These are phyloP conservation scores for Eragrostis tef DNA, from an alignment of 202 grass and related monocot species.

Conservation along the genomic window DNA sequence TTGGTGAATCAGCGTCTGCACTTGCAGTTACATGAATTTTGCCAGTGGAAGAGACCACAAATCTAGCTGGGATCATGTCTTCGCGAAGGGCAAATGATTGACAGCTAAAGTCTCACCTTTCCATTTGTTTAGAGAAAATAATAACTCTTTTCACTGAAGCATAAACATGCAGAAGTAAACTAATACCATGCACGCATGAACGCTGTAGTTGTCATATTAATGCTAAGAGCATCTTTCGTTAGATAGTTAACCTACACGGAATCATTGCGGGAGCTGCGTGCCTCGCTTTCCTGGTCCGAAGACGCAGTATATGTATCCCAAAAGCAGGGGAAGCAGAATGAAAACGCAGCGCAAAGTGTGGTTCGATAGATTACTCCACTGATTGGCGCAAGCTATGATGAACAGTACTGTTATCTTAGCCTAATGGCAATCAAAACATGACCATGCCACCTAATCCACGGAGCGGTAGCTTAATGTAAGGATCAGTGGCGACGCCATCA, in stretches of 20 bases:
- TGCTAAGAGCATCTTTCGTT: constrained; percentile 41
- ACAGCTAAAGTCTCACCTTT: constrained; percentile 43
- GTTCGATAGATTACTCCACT: constrained; percentile 49
- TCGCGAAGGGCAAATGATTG: constrained; percentile 59
- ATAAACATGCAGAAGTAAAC: constrained; percentile 40
- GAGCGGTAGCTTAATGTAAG: constrained; percentile 29
- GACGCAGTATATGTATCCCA: constrained; percentile 35
- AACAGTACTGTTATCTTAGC: constrained; percentile 25
- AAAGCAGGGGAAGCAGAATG: constrained; percentile 37
- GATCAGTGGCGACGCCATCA: constrained; percentile 52
- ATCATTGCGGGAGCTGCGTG: constrained; percentile 57
- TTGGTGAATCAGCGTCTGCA: background rate
- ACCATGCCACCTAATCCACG: constrained; percentile 48
- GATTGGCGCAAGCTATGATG: constrained; percentile 49
- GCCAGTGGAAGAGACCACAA: constrained; percentile 30
- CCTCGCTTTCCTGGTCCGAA: constrained; percentile 30
- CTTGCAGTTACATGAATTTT: constrained; percentile 35
- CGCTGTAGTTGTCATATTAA: constrained; percentile 32
- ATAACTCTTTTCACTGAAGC: background rate
- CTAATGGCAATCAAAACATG: constrained; percentile 33
- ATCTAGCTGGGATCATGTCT: constrained; percentile 43
- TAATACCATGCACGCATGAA: constrained; percentile 32
- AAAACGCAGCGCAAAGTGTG: constrained; percentile 35
- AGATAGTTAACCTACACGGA: constrained; percentile 32
- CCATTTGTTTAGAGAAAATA: constrained; percentile 14